Evolutionary conservation across 768 basidiomycete species (phyloP).

Genomic region (Suillus subaureus): DNA sequence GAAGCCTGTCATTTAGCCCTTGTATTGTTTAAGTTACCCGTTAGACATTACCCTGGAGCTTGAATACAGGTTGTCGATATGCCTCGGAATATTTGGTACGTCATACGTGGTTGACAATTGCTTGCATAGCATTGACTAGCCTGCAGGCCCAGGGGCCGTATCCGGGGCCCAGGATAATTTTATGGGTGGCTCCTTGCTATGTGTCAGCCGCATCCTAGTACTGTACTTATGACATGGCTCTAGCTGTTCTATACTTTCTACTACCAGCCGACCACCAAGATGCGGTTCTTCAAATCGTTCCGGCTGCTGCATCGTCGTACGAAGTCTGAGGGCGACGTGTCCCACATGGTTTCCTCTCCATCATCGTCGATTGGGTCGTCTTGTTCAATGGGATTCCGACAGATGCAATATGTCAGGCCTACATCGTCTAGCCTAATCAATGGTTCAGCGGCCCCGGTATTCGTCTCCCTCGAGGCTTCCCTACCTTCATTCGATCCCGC

Average conservation of each 20-base stretch:
- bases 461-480: slow-evolving; percentile 23
- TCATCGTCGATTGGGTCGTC: slow-evolving; percentile 3
- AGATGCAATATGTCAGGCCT: neutral
- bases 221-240: neutral
- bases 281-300: slow-evolving; percentile 50
- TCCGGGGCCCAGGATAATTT: neutral
- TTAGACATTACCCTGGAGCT: neutral
- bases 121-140: neutral
- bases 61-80: neutral
- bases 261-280: slow-evolving; percentile 20
- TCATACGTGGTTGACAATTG: neutral
- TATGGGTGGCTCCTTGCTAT: neutral
- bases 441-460: slow-evolving; percentile 21
- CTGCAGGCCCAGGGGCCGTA: no score
- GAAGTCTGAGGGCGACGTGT: slow-evolving; percentile 47
- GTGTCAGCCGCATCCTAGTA: neutral
- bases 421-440: neutral
- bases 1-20: neutral
- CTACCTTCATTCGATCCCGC: slow-evolving; percentile 28
- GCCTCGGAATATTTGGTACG: neutral
- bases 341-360: slow-evolving; percentile 16
- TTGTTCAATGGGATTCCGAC: neutral
- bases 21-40: neutral
- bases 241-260: neutral
- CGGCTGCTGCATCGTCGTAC: slow-evolving; percentile 49